Evolutionary conservation across 2,329 filamentous ascomycete genomes (phyloP).

Genomic region (Davidsoniella eucalypti): DNA sequence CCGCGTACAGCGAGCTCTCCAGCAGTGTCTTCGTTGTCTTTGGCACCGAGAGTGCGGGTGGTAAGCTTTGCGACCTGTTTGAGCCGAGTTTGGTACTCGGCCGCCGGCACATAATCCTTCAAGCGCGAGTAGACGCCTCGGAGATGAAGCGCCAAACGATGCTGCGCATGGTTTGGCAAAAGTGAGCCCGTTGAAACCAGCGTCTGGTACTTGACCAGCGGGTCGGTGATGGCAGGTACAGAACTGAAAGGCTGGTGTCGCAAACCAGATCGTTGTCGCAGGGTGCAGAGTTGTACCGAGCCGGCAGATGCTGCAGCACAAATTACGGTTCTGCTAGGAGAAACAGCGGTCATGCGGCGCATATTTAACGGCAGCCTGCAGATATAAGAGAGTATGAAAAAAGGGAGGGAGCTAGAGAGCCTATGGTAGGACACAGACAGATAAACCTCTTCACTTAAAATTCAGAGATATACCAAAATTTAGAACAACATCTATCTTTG

Average conservation of each 20-base stretch:
- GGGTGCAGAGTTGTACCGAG: no score
- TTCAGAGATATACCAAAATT: no score
- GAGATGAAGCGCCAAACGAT: conserved; percentile 57
- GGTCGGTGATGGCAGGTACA: conserved; percentile 46
- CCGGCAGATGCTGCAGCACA: neutral
- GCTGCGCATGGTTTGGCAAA: conserved; percentile 53
- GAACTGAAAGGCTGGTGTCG: conserved; percentile 26
- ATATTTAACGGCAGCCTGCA: neutral
- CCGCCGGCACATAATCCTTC: conserved; percentile 60
- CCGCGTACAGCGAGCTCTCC: conserved; percentile 29
- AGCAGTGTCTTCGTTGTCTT: conserved; percentile 11
- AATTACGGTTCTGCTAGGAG: neutral
- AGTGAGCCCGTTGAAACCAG: conserved; percentile 51
- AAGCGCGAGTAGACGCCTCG: conserved; percentile 60
- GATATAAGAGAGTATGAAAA: neutral
- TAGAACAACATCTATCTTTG: no score
- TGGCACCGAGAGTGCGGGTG: conserved; percentile 19
- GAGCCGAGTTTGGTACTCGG: conserved; percentile 51
- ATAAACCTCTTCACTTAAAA: neutral
- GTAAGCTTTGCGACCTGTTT: conserved; percentile 38
- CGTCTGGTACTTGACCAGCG: conserved; percentile 59
- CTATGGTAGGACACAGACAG: neutral
- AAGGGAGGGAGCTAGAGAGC: neutral
- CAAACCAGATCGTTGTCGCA: neutral
- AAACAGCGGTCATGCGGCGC: conserved; percentile 1